Evolutionary conservation across 1,284 basidiomycete genomes (phyloP).

Genomic region (Moniliophthora roreri): DNA sequence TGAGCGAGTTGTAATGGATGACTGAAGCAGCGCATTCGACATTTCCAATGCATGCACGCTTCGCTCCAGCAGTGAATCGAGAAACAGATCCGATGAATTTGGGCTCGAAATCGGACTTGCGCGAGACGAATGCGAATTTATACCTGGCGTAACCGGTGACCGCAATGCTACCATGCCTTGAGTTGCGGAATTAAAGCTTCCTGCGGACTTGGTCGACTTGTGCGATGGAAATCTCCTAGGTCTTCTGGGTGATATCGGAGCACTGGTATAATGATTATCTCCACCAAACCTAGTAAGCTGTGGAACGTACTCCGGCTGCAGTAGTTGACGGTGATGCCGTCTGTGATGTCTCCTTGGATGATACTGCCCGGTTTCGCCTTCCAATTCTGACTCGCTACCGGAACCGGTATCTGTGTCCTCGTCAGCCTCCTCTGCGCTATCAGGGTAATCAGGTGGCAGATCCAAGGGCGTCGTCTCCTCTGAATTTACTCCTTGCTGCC

Average conservation of each 20-base stretch:
- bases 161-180: slow-evolving; percentile 2
- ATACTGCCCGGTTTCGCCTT: too few relatives aligned
- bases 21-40: slow-evolving; percentile 74
- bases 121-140: too few relatives aligned
- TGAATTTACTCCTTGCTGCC: slow-evolving; percentile 9
- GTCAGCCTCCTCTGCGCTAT: slow-evolving; percentile 75
- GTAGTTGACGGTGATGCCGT: slow-evolving; percentile 19
- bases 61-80: slow-evolving; percentile 75
- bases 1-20: slow-evolving; percentile 67
- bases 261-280: slow-evolving; percentile 20
- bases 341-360: not conserved
- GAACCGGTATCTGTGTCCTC: slow-evolving; percentile 53
- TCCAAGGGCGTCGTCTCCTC: slow-evolving; percentile 43
- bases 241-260: slow-evolving; percentile 16
- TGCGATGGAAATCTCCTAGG: not conserved
- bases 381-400: slow-evolving; percentile 20
- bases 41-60: slow-evolving; percentile 82
- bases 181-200: slow-evolving; percentile 10
- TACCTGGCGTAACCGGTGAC: slow-evolving; percentile 11
- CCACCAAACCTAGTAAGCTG: slow-evolving; percentile 2
- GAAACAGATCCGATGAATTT: slow-evolving; percentile 39
- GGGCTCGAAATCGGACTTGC: slow-evolving; percentile 1
- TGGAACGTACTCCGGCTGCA: slow-evolving; percentile 22
- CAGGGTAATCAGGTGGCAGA: slow-evolving; percentile 71
- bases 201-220: not conserved